Conservation (phyloP, 2,329 filamentous ascomycete genomes). For the Ophiostoma novo-ulmi region DNA sequence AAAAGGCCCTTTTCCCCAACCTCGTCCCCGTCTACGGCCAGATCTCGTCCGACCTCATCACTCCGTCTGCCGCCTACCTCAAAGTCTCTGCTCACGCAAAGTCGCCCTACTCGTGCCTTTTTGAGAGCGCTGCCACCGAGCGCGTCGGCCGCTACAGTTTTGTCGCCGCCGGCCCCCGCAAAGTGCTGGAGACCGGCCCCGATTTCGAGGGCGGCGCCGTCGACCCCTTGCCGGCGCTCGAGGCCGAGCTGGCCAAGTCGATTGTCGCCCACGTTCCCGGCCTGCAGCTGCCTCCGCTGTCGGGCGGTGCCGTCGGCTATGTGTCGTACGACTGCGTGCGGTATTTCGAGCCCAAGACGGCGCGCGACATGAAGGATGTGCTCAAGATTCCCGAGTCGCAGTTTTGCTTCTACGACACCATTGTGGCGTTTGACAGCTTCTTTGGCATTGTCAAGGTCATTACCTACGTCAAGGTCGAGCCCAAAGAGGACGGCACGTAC, state of each 20-base stretch:
- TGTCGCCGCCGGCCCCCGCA: slow-evolving; percentile 65
- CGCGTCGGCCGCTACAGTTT: slow-evolving; percentile 95
- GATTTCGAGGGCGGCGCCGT: slow-evolving; percentile 72
- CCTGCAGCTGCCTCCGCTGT: slow-evolving; percentile 75
- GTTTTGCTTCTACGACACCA: slow-evolving; percentile 95
- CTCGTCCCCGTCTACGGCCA: slow-evolving; percentile 30
- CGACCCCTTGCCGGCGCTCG: slow-evolving; percentile 78
- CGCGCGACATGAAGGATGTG: slow-evolving; percentile 78
- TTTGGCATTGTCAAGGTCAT: slow-evolving; percentile 90
- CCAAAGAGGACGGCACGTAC: slow-evolving; percentile 34
- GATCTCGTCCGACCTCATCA: slow-evolving; percentile 72
- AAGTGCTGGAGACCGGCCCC: slow-evolving; percentile 80
- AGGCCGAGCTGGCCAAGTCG: slow-evolving; percentile 72
- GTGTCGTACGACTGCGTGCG: slow-evolving; percentile 94
- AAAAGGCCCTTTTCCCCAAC: slow-evolving; percentile 22
- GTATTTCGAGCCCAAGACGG: slow-evolving; percentile 90
- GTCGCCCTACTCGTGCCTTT: slow-evolving; percentile 73
- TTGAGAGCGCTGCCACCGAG: slow-evolving; percentile 88
- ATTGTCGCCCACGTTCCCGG: slow-evolving; percentile 79
- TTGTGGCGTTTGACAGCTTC: slow-evolving; percentile 92
- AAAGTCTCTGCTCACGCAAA: slow-evolving; percentile 71
- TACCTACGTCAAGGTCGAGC: slow-evolving; percentile 65
- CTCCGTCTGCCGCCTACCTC: slow-evolving; percentile 89
- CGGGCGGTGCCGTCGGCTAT: slow-evolving; percentile 90
- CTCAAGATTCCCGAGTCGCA: slow-evolving; percentile 85